Conservation (phyloP, 1,139 yeast genomes). For the Hansenula sp. region DNA sequence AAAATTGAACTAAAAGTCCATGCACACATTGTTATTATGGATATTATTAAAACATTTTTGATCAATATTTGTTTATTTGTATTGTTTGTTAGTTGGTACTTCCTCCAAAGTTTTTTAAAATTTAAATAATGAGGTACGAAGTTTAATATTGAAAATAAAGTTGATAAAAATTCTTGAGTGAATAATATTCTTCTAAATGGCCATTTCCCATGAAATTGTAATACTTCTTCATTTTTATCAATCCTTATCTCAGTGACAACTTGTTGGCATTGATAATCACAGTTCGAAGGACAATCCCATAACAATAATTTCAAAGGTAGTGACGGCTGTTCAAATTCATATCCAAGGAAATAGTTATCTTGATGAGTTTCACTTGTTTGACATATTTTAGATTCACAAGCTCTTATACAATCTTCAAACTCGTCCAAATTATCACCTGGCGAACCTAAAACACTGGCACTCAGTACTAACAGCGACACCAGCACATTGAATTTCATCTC, state of each 20-base stretch:
- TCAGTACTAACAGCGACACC: background rate
- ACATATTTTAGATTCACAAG: slow-evolving; percentile 46
- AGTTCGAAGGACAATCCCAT: slow-evolving; percentile 82
- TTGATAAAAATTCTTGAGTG: slow-evolving; percentile 81
- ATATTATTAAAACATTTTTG: slow-evolving; percentile 40
- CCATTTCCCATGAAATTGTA: slow-evolving; percentile 97
- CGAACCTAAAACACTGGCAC: slow-evolving; percentile 41
- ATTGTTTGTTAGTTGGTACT: slow-evolving; percentile 10
- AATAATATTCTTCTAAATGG: slow-evolving; percentile 77
- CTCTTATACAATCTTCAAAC: slow-evolving; percentile 59
- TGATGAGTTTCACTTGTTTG: slow-evolving; percentile 17
- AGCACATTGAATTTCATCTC: too few relatives aligned
- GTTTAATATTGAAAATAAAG: slow-evolving; percentile 76
- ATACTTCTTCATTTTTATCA: slow-evolving; percentile 43
- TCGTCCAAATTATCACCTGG: slow-evolving; percentile 77
- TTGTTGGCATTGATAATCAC: slow-evolving; percentile 92
- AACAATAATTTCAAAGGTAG: slow-evolving; percentile 39
- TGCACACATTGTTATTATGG: slow-evolving; percentile 73
- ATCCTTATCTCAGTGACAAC: slow-evolving; percentile 56
- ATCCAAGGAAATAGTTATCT: slow-evolving; percentile 27
- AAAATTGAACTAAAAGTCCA: slow-evolving; percentile 86
- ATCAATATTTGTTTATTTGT: slow-evolving; percentile 31
- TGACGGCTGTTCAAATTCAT: slow-evolving; percentile 28
- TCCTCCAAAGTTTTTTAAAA: slow-evolving; percentile 31
- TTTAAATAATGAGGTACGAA: slow-evolving; percentile 73